These are phyloP conservation scores for Lichtheimia hyalospora DNA, from an alignment of 371 early-diverging fungal species.

Conservation along the genomic window DNA sequence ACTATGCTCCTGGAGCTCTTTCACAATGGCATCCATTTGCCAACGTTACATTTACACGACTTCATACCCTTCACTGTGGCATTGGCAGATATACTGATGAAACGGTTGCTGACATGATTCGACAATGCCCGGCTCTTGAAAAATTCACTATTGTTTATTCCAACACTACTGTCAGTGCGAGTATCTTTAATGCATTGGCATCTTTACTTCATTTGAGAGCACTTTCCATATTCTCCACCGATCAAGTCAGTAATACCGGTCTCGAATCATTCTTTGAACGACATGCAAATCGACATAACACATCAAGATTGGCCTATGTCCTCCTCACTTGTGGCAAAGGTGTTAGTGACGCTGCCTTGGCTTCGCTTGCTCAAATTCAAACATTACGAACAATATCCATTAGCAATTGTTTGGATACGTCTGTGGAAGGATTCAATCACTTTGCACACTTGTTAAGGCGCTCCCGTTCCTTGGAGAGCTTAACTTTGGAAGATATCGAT, in stretches of 20 bases:
- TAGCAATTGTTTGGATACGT: not conserved
- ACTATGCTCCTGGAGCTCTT: conserved; percentile 1
- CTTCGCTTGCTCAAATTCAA: not conserved
- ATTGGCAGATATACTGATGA: conserved; percentile 1
- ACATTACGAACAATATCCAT: not conserved
- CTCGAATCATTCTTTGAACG: not conserved
- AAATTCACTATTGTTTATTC: not conserved
- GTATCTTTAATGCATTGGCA: not conserved
- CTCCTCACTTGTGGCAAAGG: not conserved
- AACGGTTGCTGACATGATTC: not conserved
- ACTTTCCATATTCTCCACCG: not conserved
- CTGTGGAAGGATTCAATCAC: not conserved
- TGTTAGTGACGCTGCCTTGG: not conserved
- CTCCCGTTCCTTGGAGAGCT: not conserved
- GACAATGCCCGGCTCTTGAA: not conserved
- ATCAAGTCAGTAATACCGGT: not conserved
- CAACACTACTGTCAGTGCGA: not conserved
- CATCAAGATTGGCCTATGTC: not conserved
- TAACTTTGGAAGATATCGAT: not conserved
- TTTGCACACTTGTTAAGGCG: not conserved
- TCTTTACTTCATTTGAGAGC: not conserved
- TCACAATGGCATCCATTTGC: not conserved
- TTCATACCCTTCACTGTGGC: not conserved
- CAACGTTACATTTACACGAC: not conserved
- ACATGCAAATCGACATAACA: not conserved